Conservation (phyloP, 306 rosid genomes). For the Begonia masoniana region DNA sequence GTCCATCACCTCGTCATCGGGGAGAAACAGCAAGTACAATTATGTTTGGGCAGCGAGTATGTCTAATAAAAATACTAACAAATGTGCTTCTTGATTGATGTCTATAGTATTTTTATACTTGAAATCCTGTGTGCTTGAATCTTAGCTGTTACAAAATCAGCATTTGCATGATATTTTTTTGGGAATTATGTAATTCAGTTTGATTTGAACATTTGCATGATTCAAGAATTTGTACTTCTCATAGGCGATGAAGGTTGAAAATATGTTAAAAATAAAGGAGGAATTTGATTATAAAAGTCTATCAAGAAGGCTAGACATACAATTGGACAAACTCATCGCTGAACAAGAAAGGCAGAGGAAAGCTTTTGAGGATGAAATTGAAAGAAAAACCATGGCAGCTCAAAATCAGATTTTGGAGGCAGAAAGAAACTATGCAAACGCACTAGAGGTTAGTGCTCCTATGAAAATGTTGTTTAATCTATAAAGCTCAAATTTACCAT, state of each 20-base stretch:
- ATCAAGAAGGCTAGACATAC: constrained; percentile 77
- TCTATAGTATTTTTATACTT: not conserved
- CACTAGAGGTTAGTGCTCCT: constrained; percentile 56
- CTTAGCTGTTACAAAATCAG: no score
- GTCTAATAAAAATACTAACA: constrained; percentile 5
- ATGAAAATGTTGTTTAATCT: no score
- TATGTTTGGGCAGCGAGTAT: constrained; percentile 95
- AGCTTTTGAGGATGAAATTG: constrained; percentile 79
- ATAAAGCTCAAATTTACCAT: no score
- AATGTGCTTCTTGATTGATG: not conserved
- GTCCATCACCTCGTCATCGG: constrained; percentile 95
- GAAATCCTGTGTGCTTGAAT: no score
- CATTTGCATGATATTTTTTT: not conserved
- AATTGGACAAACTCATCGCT: constrained; percentile 77
- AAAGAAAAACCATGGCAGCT: constrained; percentile 56
- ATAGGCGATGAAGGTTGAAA: constrained; percentile 99
- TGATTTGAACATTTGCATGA: constrained; percentile 8
- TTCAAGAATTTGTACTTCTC: constrained; percentile 17
- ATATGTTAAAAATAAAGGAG: constrained; percentile 89
- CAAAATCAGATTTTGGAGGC: constrained; percentile 53
- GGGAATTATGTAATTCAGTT: not conserved
- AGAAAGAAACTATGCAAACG: constrained; percentile 56
- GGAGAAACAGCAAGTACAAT: constrained; percentile 98
- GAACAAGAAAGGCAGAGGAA: constrained; percentile 98
- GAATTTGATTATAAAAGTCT: constrained; percentile 96